Percentiles rank a stretch among this genome's conserved stretches.
Conservation (phyloP, 1,139 yeast species). For the Geotrichum carabidarum region DNA sequence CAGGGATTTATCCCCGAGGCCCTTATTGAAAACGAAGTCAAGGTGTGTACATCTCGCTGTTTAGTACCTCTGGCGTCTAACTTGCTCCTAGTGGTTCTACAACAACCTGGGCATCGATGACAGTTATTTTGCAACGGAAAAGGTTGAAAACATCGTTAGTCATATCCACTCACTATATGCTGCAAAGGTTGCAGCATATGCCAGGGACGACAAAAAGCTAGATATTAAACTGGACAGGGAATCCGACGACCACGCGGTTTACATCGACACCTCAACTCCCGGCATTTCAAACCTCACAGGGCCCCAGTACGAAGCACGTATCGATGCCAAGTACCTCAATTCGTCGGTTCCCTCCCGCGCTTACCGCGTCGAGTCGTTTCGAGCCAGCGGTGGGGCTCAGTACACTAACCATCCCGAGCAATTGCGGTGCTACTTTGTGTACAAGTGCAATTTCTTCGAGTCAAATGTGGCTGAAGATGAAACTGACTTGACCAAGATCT, state of each 20-base stretch:
- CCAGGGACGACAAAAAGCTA: slow-evolving; percentile 51
- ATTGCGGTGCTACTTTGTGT: slow-evolving; percentile 79
- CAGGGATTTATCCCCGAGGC: slow-evolving; percentile 87
- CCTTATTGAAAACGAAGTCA: slow-evolving; percentile 77
- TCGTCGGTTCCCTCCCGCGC: slow-evolving; percentile 46
- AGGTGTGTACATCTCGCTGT: slow-evolving; percentile 29
- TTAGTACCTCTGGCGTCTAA: not conserved
- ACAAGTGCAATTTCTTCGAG: slow-evolving; percentile 60
- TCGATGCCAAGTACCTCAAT: slow-evolving; percentile 76
- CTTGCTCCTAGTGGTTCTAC: slow-evolving; percentile 62
- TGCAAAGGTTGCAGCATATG: slow-evolving; percentile 88
- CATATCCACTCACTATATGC: slow-evolving; percentile 84
- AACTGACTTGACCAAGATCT: slow-evolving; percentile 57
- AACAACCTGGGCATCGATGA: slow-evolving; percentile 82
- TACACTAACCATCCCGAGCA: slow-evolving; percentile 40
- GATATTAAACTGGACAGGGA: slow-evolving; percentile 71
- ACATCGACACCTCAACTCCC: slow-evolving; percentile 65
- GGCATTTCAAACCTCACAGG: slow-evolving; percentile 39
- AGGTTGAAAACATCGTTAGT: slow-evolving; percentile 72
- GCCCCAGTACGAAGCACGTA: slow-evolving; percentile 47
- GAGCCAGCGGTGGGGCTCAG: slow-evolving; percentile 53
- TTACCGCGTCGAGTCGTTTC: slow-evolving; percentile 79
- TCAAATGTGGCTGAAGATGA: slow-evolving; percentile 39
- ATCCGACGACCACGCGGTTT: slow-evolving; percentile 82
- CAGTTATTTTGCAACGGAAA: slow-evolving; percentile 82